Base-by-base conservation (phyloP, 139 green algal genomes). In the Edaphochlamys debaryana region DNA sequence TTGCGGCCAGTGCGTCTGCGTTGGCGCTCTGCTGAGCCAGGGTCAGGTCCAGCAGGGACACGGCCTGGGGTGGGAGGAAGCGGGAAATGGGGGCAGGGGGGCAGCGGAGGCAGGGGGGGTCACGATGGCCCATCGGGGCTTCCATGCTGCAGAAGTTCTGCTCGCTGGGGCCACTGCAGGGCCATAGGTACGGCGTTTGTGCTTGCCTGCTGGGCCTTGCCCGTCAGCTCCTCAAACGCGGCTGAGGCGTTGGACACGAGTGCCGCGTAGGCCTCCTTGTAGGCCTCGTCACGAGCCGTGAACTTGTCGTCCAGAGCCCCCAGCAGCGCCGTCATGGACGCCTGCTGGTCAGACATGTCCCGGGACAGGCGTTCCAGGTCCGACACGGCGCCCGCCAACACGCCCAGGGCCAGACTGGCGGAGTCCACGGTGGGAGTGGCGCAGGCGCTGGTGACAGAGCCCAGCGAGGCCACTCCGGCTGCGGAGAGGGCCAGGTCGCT, bases 271-370 rank as follows among this genome's bases (percentile, higher is more conserved):
- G 29, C 27, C 15, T 38, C 27, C 25, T 22, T 8, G 29, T 13
- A 2, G 27, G 6, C 2, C 69, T 29, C 32, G 52, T 79, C 71
- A 9, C 7, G 20, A 0, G 34, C 71, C 0, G 8, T 37, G 52
- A 79, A 79, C 50, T 67, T 79, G 52, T 67, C 25, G 27, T 79
- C 52, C 52, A 79, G 71, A 7, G 52, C 23, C 23, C 25, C 23
- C 7, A 67, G 30, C 42, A 79, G 71, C 34, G 23, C 8, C 9
- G 67, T 27, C 52, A 67, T 67, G 23, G 34, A 27, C 7, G 29
- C 25, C 71, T 79, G 52, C 45, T 79, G 71, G 8, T 52, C 34
- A 2, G 34, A 8, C 71, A 79, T 79, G 7, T 68, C 8, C 36
- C 27, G 20, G 8, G 34, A 8, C 36, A 79, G 36, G 8, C 71